Evolutionary conservation across 2,329 filamentous ascomycete genomes (phyloP).

Genomic region (Claviceps sp.): DNA sequence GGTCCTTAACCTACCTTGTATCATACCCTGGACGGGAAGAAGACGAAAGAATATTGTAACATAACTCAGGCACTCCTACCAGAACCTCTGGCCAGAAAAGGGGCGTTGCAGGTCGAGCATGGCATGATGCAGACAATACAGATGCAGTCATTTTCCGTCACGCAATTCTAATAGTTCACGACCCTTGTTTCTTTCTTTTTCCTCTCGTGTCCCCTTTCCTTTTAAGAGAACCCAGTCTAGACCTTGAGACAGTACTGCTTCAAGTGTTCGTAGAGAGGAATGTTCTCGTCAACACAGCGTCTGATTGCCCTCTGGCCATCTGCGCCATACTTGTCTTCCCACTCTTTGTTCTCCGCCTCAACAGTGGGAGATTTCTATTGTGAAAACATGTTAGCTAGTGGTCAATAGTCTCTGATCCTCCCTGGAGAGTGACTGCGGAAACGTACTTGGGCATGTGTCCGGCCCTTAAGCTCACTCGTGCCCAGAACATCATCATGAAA

Average conservation of each 20-base stretch:
- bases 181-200: background rate
- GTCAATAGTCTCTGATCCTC: background rate
- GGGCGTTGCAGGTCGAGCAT: background rate
- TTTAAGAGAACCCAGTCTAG: constrained; percentile 14
- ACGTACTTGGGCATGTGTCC: constrained; percentile 48
- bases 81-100: background rate
- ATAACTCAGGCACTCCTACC: background rate
- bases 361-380: constrained; percentile 45
- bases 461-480: constrained; percentile 61
- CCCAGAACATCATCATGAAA: constrained; percentile 93
- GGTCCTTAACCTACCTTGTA: constrained; percentile 1
- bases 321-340: constrained; percentile 61
- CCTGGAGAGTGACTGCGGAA: background rate
- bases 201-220: background rate
- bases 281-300: constrained; percentile 56
- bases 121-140: background rate
- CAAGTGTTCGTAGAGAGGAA: constrained; percentile 67
- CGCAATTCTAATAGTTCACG: background rate
- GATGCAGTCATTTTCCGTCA: background rate
- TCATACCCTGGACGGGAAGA: background rate
- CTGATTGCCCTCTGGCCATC: constrained; percentile 58
- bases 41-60: background rate
- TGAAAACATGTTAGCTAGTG: background rate
- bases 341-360: constrained; percentile 57
- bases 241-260: constrained; percentile 62